phyloP scores from a whole-genome alignment of 129 eudicot genomes.

The Artemisia tridentata region DNA sequence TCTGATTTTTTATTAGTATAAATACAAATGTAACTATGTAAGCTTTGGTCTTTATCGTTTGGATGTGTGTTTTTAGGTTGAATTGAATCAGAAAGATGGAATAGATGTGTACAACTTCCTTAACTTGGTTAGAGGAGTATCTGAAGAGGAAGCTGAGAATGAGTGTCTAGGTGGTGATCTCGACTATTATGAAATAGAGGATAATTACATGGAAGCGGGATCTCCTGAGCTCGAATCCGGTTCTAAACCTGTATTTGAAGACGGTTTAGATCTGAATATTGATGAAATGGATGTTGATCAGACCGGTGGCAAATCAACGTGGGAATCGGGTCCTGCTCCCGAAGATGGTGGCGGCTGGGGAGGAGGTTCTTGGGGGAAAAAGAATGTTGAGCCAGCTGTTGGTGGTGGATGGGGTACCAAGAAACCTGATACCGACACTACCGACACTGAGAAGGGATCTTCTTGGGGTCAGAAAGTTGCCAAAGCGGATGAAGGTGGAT shows the following conservation, averaged over 20 bases:
- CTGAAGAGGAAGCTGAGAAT: constrained; percentile 41
- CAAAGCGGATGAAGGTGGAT: constrained; percentile 11
- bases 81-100: constrained; percentile 44
- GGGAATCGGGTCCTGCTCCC: constrained; percentile 32
- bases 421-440: constrained; percentile 8
- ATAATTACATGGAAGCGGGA: constrained; percentile 43
- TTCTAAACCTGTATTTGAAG: constrained; percentile 69
- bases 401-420: constrained; percentile 20
- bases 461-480: constrained; percentile 30
- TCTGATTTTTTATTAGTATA: neutral
- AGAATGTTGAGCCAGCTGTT: neutral
- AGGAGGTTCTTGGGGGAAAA: neutral
- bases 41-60: too few relatives aligned
- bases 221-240: constrained; percentile 64
- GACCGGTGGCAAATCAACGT: constrained; percentile 25
- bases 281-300: constrained; percentile 10
- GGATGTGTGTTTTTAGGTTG: constrained; percentile 44
- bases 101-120: constrained; percentile 78
- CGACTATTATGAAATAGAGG: constrained; percentile 38
- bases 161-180: constrained; percentile 62
- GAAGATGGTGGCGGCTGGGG: constrained; percentile 43
- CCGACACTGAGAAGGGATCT: neutral
- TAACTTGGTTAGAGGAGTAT: constrained; percentile 50
- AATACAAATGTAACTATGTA: too few relatives aligned
- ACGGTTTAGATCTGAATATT: constrained; percentile 38